phyloP scores from a whole-genome alignment of 2,329 filamentous ascomycete species.

The Huntiella decipiens region DNA sequence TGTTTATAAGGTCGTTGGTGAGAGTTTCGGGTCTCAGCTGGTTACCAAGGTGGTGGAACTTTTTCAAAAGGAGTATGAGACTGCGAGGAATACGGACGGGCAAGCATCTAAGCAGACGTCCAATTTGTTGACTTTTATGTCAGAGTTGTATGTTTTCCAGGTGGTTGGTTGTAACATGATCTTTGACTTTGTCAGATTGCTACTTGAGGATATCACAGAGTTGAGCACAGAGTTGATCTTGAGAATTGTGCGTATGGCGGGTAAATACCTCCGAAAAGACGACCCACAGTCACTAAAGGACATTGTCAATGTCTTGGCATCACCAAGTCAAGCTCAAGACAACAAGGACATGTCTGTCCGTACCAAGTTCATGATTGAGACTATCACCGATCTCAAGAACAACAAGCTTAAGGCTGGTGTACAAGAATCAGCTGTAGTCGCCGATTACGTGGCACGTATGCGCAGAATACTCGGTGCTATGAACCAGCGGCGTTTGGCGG shows the following conservation, averaged over 20 bases:
- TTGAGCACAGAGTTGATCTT: constrained; percentile 76
- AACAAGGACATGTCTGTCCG: constrained; percentile 61
- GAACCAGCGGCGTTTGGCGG: constrained; percentile 45
- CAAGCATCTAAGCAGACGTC: constrained; percentile 23
- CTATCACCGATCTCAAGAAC: constrained; percentile 85
- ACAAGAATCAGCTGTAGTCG: constrained; percentile 50
- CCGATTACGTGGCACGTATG: constrained; percentile 73
- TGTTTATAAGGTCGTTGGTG: constrained; percentile 69
- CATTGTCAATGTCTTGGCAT: constrained; percentile 59
- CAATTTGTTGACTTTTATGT: constrained; percentile 66
- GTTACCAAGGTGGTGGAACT: constrained; percentile 59
- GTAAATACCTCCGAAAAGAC: constrained; percentile 68
- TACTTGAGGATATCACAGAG: constrained; percentile 59
- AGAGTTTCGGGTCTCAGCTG: constrained; percentile 76
- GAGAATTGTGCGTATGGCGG: constrained; percentile 63
- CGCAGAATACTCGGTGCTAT: constrained; percentile 71
- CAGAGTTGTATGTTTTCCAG: constrained; percentile 83
- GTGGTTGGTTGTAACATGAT: constrained; percentile 65
- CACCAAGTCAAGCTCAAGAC: constrained; percentile 45
- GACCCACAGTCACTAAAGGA: constrained; percentile 78
- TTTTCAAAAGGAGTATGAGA: constrained; percentile 47
- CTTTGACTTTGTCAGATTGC: constrained; percentile 74
- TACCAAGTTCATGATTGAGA: constrained; percentile 95
- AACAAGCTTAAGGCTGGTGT: constrained; percentile 67
- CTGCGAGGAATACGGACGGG: constrained; percentile 18